Base-by-base conservation (phyloP, 2,329 filamentous ascomycete genomes). In the Arthroderma sp. region DNA sequence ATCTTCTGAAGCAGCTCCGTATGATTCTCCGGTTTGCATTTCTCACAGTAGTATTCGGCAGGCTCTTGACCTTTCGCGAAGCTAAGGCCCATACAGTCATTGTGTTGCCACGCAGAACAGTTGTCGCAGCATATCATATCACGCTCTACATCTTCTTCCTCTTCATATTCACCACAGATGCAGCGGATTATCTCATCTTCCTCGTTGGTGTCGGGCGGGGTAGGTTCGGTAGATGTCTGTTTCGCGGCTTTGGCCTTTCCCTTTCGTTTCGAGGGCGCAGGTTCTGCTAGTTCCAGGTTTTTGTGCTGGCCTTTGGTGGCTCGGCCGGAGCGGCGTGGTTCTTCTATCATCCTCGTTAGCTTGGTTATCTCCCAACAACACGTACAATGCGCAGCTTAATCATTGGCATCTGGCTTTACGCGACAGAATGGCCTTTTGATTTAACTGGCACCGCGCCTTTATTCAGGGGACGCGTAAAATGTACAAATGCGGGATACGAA, bases 241-340 rank as follows among this genome's bases (percentile, higher is more conserved):
- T 75, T 75, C 40, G 63, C 54, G 43, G 61, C 60, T 51, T 68
- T 69, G 36, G 61, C 55, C 48, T 68, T 72, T 38, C 64, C 54
- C 57, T 73, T 74, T 38, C 60, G 55, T 55, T 69, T 70, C 52
- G 71, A 68, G 44, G 68, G 51, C 4, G 69, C 61, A 10, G 67
- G 64, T 39, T 86, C 83, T 54, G 84, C 75, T 45, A 82, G 73
- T 59, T 94, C 87, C 55, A 86, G 81, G 53, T 83, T 83, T 66
- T 94, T 94, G 66, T 96, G 87, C 58, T 95, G 88, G 61, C 91
- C 91, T 62, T 98, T 98, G 52, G 91, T 98, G 57, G 89, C 87
- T 58, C 91, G 83, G 53, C 91, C 88, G 37, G 91, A 98, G 61
- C 91, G 85, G 63, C 91, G 83, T 48, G 87, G 85, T 75, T 95